Base-by-base conservation (phyloP, 331 rosid genomes). In the Malus hybrid region DNA sequence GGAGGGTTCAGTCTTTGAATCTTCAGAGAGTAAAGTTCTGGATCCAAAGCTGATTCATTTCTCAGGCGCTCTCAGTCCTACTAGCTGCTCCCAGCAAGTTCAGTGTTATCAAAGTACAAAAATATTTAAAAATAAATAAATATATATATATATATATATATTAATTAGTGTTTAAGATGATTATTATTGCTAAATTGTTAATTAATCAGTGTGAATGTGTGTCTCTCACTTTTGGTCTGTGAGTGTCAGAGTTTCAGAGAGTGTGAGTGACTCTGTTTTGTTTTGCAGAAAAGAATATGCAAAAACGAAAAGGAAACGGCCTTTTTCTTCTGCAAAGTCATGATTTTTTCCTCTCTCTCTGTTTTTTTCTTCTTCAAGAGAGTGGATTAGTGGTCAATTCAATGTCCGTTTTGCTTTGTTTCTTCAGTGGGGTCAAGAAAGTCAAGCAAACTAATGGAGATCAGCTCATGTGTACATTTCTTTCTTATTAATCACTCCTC, bases 271-370 rank as follows among this genome's bases (percentile, higher is more conserved):
- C 57, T 52, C 57, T 6, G 20, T 50, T 50, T 2, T 50, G n/a
- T 16, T 8, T 9, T 20, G 68, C 50, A 39, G 12, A 44, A 58
- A 39, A 39, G 12, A 46, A 30, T 19, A 5, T 13, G 71, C 19
- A 32, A 6, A 22, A 12, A 29, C 0, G 48, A 33, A 77, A 78
- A 78, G 78, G 48, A 60, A 69, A 81, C 78, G 61, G 28, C 58
- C 81, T 86, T 55, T 24, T 28, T 73, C 79, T 80, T 77, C 77
- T 70, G 66, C 60, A 63, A 65, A 78, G 78, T 80, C 82, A 83
- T 84, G 22, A 15, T 32, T 7, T 64, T 19, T 80, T 79, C 83
- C 73, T 77, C 80, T 53, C 77, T 82, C 80, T 5, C 29, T 16
- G 69, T 19, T 74, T 30, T 24, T 50, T 71, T n/a, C 15, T 18